Base-by-base conservation (phyloP, 140 eudicot species). In the Senecio squalidus region DNA sequence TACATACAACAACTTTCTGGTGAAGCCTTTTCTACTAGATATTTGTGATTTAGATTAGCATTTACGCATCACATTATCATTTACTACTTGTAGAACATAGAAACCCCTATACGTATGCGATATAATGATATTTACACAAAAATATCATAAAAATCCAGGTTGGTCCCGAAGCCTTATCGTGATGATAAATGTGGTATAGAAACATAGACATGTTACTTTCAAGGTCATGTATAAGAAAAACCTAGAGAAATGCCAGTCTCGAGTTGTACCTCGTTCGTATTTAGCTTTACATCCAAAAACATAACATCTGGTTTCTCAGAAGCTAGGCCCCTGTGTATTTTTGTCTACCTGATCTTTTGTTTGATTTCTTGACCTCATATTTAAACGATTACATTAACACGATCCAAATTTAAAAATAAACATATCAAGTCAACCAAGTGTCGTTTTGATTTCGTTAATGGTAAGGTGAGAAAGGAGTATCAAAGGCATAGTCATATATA, bases 161-260 rank as follows among this genome's bases (percentile, higher is more conserved):
- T 66, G 72, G 64, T 40, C 64, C 55, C 63, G 10, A 41, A 18
- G 55, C 26, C 26, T 54, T 66, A 25, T 6, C 13, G 22, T 25
- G 8, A 6, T 49, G 29, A 29, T 23, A 56, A 48, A 67, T 49
- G 60, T 57, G 61, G 23, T n/a, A 65, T 53, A 58, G 49, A 52
- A 71, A 53, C 49, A 4, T 43, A 8, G 28, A 56, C 60, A 64
- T 26, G 62, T 65, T 57, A 56, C 72, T 73, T 65, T 65, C 71
- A 57, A 48, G 67, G 58, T 71, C 66, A 43, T 60, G 45, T 52
- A 70, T 61, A 9, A 16, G 56, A 60, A 40, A 27, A 51, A 60
- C 31, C 22, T 17, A 51, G 48, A 69, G 60, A 55, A 40, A 17
- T 43, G 43, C 45, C 24, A 14, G 2, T 29, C 27, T 22, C 18